Conservation (phyloP, 1,284 basidiomycete genomes). For the Leccinum angustisporum region DNA sequence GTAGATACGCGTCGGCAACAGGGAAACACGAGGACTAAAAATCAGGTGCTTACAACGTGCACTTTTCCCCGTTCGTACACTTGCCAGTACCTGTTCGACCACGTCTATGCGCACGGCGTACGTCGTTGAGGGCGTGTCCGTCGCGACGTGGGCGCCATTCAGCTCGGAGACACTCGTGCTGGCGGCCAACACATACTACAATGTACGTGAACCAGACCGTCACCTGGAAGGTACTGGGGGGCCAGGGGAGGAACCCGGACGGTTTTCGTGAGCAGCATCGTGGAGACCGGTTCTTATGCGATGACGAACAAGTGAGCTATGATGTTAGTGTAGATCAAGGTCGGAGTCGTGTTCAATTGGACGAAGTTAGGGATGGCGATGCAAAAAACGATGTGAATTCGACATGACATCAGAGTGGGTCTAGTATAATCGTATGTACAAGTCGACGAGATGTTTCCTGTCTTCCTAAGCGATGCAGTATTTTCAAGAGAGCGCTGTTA, state of each 20-base stretch:
- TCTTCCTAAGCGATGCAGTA: neutral
- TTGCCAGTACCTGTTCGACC: constrained; percentile 41
- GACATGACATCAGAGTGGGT: neutral
- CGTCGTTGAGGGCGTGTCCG: constrained; percentile 35
- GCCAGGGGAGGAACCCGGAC: too few species aligned
- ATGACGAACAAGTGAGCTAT: neutral
- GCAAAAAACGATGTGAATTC: neutral
- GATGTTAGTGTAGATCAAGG: neutral
- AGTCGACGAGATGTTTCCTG: neutral
- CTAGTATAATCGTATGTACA: neutral
- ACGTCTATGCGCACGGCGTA: constrained; percentile 30
- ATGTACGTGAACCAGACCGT: too few species aligned
- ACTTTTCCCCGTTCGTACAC: constrained; percentile 60
- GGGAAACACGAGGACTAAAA: neutral
- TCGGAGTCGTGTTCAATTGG: neutral
- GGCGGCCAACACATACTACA: constrained; percentile 22
- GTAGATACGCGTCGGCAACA: constrained; percentile 23
- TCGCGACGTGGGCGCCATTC: constrained; percentile 40
- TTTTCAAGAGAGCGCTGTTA: neutral
- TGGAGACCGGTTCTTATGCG: too few species aligned
- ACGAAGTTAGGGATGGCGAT: neutral
- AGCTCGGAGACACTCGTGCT: constrained; percentile 36
- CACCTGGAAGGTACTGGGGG: too few species aligned
- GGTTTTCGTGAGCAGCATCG: too few species aligned
- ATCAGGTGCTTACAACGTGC: constrained; percentile 60